Base-by-base conservation (phyloP, 495 filamentous ascomycete species). In the Rostrohypoxylon terebratum region DNA sequence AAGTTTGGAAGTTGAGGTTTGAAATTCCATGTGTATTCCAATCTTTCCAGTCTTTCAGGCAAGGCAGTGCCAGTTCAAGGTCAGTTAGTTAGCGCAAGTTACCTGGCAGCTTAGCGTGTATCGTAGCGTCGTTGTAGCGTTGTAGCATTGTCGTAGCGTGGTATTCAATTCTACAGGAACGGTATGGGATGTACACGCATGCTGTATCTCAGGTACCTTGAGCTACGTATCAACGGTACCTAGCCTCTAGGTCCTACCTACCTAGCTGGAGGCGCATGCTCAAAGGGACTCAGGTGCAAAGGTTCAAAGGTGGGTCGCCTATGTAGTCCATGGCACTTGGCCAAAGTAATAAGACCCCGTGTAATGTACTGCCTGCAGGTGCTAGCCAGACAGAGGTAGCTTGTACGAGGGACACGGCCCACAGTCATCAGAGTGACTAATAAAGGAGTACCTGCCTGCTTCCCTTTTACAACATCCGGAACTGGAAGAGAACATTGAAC, bases 1-100 rank as follows among this genome's bases (percentile, higher is more conserved):
- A 72, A 77, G 73, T 72, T 68, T 72, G 69, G 74, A 72, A 78
- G 71, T 64, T 77, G 76, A 68, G 78, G 71, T 66, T 66, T 66
- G 62, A 66, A 67, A 63, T 70, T 36, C 61, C 42, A 42, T 42
- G 4, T 42, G 14, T 44, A 44, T 44, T 44, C 40, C 40, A 14
- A 48, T 42, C 23, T 65, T 44, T n/a, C 40, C 42, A 45, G 40
- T 44, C 34, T 66, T 67, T 63, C 58, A 59, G 20, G 38, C 33
- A 54, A 18, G 38, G 53, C 57, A 51, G 28, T 58, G 69, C 48
- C 63, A 71, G 68, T 28, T 28, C 28, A 28, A 28, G 28, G 28
- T 28, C 28, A 28, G 28, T 28, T 28, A 28, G 28, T 42, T 42
- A 42, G 38, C 13, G 38, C 38, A 42, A 42, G 38, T 50, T 71